Percentiles rank a stretch among this genome's conserved stretches.
Evolutionary conservation across 208 protist species (phyloP).

Genomic region (Plasmodiophora brassicae): DNA sequence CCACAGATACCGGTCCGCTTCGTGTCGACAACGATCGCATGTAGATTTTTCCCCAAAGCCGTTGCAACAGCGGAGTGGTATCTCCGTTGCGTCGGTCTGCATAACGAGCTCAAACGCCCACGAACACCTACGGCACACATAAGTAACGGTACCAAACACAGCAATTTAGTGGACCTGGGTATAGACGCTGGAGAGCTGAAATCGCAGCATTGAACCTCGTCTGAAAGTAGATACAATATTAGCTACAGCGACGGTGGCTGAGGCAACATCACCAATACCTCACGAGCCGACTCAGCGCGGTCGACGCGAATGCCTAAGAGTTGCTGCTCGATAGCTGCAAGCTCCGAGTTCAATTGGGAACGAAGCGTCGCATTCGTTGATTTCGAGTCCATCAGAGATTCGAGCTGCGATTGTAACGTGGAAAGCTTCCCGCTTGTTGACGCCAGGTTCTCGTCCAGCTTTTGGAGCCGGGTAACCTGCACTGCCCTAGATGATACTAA

Average conservation of each 20-base stretch:
- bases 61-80: constrained; percentile 45
- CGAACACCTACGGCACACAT: constrained; percentile 32
- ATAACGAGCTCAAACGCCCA: constrained; percentile 39
- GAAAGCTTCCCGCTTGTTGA: background rate
- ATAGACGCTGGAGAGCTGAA: background rate
- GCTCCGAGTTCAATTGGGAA: background rate
- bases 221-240: background rate
- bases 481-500: background rate
- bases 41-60: constrained; percentile 47
- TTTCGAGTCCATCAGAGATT: no score
- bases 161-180: background rate
- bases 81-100: background rate
- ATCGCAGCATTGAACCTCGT: background rate
- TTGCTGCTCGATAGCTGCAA: background rate
- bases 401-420: no score
- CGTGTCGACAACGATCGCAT: constrained; percentile 56
- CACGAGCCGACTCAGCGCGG: background rate
- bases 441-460: background rate
- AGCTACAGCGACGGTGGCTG: no score
- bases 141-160: background rate
- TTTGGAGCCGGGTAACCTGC: background rate
- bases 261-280: no score
- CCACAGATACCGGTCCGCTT: constrained; percentile 20
- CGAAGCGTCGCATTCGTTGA: no score
- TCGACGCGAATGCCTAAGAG: background rate